Conservation (phyloP, 441 rosid genomes). For the Kokia cookei region DNA sequence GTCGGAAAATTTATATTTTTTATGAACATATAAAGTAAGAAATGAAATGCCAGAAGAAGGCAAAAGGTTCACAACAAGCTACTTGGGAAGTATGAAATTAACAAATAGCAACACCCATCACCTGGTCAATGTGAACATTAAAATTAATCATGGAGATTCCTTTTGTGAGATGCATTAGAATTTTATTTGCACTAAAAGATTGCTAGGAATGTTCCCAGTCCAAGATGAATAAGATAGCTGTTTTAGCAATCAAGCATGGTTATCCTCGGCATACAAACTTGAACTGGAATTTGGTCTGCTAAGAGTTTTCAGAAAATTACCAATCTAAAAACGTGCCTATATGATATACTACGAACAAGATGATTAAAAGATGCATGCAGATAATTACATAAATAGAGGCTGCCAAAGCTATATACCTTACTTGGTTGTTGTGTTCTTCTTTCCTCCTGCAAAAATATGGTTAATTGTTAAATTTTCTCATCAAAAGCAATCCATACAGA, state of each 20-base stretch:
- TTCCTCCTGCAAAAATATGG: slow-evolving; percentile 27
- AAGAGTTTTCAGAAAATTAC: background rate
- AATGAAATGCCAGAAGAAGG: background rate
- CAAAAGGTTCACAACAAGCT: background rate
- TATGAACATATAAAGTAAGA: background rate
- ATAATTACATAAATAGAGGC: background rate
- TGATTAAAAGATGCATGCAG: background rate
- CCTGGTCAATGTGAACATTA: background rate
- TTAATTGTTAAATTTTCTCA: background rate
- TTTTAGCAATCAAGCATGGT: background rate
- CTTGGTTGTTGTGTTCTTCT: slow-evolving; percentile 32
- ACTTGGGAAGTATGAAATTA: background rate
- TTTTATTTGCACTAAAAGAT: background rate
- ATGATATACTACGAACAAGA: background rate
- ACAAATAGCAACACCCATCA: background rate
- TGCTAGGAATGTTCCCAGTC: background rate
- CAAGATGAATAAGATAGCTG: background rate
- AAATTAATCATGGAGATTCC: background rate
- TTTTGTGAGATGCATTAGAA: background rate
- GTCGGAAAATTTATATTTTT: slow-evolving; percentile 10
- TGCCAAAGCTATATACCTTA: slow-evolving; percentile 24
- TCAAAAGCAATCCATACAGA: background rate
- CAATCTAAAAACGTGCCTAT: background rate
- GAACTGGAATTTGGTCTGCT: background rate
- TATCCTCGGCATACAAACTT: background rate